Conservation (phyloP, 331 rosid genomes). For the Telfairia occidentalis region DNA sequence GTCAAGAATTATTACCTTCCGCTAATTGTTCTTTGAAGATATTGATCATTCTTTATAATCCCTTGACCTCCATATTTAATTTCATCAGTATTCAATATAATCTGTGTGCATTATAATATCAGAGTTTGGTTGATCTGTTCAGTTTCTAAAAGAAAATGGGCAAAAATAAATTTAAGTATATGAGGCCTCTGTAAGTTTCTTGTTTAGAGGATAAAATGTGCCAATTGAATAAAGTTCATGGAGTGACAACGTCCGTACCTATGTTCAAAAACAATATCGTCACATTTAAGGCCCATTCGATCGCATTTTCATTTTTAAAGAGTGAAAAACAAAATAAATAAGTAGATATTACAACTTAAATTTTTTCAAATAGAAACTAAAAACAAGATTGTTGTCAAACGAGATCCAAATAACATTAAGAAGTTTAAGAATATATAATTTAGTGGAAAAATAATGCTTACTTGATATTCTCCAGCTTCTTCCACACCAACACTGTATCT, state of each 20-base stretch:
- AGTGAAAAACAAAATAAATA: background rate
- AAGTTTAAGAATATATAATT: background rate
- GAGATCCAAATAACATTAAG: background rate
- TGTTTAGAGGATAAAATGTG: background rate
- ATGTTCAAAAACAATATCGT: background rate
- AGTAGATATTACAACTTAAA: background rate
- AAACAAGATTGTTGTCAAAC: background rate
- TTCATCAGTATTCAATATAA: conserved; percentile 69
- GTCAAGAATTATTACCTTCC: conserved; percentile 32
- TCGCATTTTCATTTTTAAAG: background rate
- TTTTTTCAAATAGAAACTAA: background rate
- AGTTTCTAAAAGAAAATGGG: background rate
- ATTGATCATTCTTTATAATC: conserved; percentile 44
- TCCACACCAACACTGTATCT: conserved; percentile 67
- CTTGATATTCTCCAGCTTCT: conserved; percentile 96
- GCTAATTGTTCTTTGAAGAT: conserved; percentile 51
- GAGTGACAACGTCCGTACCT: background rate
- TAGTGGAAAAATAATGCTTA: conserved; percentile 22
- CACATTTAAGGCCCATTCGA: background rate
- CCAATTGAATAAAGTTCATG: background rate
- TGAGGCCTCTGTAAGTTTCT: background rate
- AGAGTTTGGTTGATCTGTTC: background rate
- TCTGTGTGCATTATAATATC: conserved; percentile 28
- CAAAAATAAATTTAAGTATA: background rate
- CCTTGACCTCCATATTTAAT: conserved; percentile 75